These are phyloP conservation scores for Margaritispora aquatica DNA, from an alignment of 495 filamentous ascomycete species.

Conservation along the genomic window DNA sequence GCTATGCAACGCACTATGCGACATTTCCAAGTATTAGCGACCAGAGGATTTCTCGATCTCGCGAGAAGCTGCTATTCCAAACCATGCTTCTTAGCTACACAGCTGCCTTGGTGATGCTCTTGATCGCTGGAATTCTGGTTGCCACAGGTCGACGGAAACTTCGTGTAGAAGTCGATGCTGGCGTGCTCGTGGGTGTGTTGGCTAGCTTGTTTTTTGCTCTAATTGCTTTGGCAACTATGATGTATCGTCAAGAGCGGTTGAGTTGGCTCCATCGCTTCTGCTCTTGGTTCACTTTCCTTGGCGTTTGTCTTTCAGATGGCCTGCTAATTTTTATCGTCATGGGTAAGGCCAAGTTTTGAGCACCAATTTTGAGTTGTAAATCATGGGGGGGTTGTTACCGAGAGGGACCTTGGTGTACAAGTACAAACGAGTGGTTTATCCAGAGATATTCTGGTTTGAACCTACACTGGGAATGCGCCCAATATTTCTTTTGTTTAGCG, in stretches of 20 bases:
- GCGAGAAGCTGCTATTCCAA: constrained; percentile 40
- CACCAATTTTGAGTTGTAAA: no score
- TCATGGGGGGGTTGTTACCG: no score
- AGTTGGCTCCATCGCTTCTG: constrained; percentile 34
- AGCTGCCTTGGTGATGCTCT: constrained; percentile 44
- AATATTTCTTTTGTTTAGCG: no score
- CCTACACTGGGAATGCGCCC: no score
- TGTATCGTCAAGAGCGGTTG: constrained; percentile 36
- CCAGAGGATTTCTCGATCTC: constrained; percentile 31
- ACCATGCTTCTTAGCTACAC: constrained; percentile 37
- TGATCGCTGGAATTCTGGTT: constrained; percentile 46
- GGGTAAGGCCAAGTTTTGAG: constrained; percentile 28
- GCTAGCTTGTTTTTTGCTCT: constrained; percentile 48
- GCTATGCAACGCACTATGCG: constrained; percentile 37
- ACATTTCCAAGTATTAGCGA: constrained; percentile 36
- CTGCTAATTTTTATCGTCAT: constrained; percentile 36
- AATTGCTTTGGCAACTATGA: constrained; percentile 42
- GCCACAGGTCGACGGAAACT: constrained; percentile 46
- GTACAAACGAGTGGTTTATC: no score
- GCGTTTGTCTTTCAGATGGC: constrained; percentile 43
- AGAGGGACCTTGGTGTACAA: no score
- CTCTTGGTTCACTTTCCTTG: constrained; percentile 39
- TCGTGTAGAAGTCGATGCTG: constrained; percentile 51
- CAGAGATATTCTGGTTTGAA: no score
- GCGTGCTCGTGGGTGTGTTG: constrained; percentile 52